phyloP scores from a whole-genome alignment of 2,329 filamentous ascomycete species.

The Dothistroma septosporum region DNA sequence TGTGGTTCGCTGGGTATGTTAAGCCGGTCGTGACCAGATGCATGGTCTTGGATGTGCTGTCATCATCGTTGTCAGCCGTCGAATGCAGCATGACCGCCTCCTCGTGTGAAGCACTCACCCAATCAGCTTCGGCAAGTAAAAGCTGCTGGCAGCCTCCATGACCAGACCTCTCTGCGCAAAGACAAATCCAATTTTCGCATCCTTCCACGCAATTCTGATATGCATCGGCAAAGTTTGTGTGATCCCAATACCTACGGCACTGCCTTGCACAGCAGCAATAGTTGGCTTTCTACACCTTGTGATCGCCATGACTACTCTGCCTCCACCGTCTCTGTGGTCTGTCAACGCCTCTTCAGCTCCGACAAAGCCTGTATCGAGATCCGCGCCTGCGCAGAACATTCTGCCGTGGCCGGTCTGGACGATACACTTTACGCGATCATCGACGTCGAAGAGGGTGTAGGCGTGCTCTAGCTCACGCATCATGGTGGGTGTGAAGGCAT shows the following conservation, averaged over 20 bases:
- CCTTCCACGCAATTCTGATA: conserved; percentile 51
- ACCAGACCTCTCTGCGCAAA: conserved; percentile 66
- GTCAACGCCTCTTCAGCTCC: conserved; percentile 40
- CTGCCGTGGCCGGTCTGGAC: conserved; percentile 51
- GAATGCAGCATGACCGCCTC: not conserved
- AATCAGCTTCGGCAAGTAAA: conserved; percentile 67
- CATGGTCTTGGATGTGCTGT: conserved; percentile 53
- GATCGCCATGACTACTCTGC: conserved; percentile 50
- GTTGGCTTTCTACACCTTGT: conserved; percentile 55
- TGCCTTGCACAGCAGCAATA: conserved; percentile 54
- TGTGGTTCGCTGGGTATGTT: conserved; percentile 49
- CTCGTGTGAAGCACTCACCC: conserved; percentile 41
- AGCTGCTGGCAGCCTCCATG: conserved; percentile 68
- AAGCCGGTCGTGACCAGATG: conserved; percentile 64
- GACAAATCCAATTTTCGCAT: conserved; percentile 68
- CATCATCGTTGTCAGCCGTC: conserved; percentile 4
- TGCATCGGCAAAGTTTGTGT: conserved; percentile 57
- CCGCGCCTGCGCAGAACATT: conserved; percentile 56
- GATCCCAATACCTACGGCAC: conserved; percentile 56
- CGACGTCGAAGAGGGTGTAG: conserved; percentile 50
- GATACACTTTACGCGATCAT: conserved; percentile 52
- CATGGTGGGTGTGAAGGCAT: conserved; percentile 67
- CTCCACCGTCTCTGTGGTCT: conserved; percentile 53
- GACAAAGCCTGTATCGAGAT: conserved; percentile 52
- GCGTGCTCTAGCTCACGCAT: conserved; percentile 56